Conservation (phyloP, 768 basidiomycete species). For the Vishniacozyma victoriae region DNA sequence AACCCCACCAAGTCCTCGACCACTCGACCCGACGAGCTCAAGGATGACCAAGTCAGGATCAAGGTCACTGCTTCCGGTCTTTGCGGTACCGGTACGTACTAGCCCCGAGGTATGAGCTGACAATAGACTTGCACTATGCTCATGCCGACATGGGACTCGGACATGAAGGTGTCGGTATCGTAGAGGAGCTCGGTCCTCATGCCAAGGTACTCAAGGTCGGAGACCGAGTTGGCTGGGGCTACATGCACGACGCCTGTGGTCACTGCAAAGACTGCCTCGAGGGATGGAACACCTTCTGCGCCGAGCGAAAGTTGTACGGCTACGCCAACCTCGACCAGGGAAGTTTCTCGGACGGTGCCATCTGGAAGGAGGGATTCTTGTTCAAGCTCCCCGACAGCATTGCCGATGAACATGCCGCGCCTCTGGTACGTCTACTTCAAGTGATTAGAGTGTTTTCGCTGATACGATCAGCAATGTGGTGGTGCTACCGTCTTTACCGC, state of each 20-base stretch:
- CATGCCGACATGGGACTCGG: slow-evolving; percentile 8
- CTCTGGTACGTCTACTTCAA: background rate
- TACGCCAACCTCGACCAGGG: slow-evolving; percentile 9
- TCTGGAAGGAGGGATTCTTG: slow-evolving; percentile 9
- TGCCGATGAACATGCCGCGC: background rate
- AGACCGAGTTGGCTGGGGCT: slow-evolving; percentile 13
- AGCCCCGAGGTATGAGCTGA: background rate
- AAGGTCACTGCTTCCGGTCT: slow-evolving; percentile 11
- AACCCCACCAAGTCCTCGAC: background rate
- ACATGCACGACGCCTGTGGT: slow-evolving; percentile 9
- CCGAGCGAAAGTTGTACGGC: slow-evolving; percentile 2
- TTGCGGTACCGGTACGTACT: slow-evolving; percentile 3
- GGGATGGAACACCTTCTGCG: slow-evolving; percentile 8
- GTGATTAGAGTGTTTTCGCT: background rate
- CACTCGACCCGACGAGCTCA: slow-evolving; percentile 4
- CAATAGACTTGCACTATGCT: background rate
- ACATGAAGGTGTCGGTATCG: slow-evolving; percentile 10
- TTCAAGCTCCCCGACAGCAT: slow-evolving; percentile 8
- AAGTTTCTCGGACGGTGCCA: slow-evolving; percentile 3
- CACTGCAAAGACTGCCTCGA: slow-evolving; percentile 8
- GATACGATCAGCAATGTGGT: slow-evolving; percentile 9
- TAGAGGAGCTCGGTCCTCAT: slow-evolving; percentile 3
- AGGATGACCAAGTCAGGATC: slow-evolving; percentile 1
- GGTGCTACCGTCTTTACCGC: slow-evolving; percentile 27
- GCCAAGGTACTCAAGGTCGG: slow-evolving; percentile 4